A percentile compares a stretch with the other conserved stretches of the same genome.
These are phyloP conservation scores for Syncephalastrum contaminatum DNA, from an alignment of 371 early-diverging fungal genomes.

Conservation along the genomic window DNA sequence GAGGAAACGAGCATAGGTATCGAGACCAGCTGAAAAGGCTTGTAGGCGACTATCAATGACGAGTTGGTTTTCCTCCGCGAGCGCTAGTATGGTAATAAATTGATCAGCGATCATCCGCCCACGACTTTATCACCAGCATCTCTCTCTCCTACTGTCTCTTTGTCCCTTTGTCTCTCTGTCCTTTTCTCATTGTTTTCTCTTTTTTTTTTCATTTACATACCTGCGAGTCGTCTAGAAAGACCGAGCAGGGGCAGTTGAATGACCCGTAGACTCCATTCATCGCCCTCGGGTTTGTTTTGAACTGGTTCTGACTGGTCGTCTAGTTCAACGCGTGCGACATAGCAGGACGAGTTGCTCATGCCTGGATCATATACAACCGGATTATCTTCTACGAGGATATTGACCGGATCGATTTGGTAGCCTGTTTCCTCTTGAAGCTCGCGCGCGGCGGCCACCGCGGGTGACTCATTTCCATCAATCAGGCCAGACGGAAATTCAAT, in stretches of 20 bases:
- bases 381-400: constrained; percentile 10
- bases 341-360: constrained; percentile 54
- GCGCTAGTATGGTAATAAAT: not conserved
- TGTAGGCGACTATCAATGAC: constrained; percentile 20
- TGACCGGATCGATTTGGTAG: constrained; percentile 22
- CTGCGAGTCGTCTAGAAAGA: constrained; percentile 27
- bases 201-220: constrained; percentile 17
- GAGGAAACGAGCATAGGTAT: too few relatives aligned
- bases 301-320: constrained; percentile 8
- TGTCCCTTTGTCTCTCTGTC: too few relatives aligned
- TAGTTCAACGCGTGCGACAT: constrained; percentile 34
- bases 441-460: constrained; percentile 48
- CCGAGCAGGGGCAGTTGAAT: constrained; percentile 40
- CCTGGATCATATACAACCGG: constrained; percentile 63
- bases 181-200: not conserved
- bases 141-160: too few relatives aligned
- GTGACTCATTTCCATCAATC: constrained; percentile 50
- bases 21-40: constrained; percentile 20
- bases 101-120: not conserved
- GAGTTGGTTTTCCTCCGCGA: constrained; percentile 3
- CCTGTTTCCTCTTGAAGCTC: constrained; percentile 68
- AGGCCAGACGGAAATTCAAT: constrained; percentile 68
- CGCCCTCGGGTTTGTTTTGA: constrained; percentile 37
- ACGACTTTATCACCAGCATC: too few relatives aligned
- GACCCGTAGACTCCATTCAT: constrained; percentile 59